These are phyloP conservation scores for Suillus hirtellus DNA, from an alignment of 768 basidiomycete species.

Conservation along the genomic window DNA sequence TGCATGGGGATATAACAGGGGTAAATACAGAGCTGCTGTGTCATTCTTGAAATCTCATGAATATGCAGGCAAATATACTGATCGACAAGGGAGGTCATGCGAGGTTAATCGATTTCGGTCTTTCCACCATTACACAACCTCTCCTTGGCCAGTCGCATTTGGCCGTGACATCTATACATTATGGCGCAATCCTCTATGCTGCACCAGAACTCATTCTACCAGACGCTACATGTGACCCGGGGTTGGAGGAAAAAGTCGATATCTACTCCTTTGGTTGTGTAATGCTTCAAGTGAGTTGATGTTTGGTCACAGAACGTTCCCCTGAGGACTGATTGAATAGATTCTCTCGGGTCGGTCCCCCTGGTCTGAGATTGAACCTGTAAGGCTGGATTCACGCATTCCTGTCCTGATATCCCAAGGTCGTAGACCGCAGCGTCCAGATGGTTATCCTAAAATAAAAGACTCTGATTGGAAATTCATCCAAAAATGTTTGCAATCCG, in stretches of 20 bases:
- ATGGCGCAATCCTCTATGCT: neutral
- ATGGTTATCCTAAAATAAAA: neutral
- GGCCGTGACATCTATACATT: neutral
- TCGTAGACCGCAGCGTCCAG: neutral
- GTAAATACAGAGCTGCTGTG: neutral
- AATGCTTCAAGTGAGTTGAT: neutral
- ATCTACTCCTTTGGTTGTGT: conserved; percentile 1
- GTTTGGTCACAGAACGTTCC: neutral
- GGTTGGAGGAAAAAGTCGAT: neutral
- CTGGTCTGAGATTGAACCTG: neutral
- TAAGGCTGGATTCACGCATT: neutral
- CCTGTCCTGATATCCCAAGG: accelerated
- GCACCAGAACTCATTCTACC: neutral
- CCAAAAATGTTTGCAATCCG: neutral
- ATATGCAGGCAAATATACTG: neutral
- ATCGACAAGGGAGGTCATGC: neutral
- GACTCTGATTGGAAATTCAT: neutral
- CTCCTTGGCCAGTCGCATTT: neutral
- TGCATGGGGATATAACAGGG: neutral
- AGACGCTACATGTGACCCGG: neutral
- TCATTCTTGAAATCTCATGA: neutral
- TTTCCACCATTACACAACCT: neutral
- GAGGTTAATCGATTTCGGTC: neutral
- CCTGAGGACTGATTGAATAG: neutral
- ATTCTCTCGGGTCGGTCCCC: neutral